phyloP scores from a whole-genome alignment of 352 stramenopile genomes.

The Pythium folliculosum region DNA sequence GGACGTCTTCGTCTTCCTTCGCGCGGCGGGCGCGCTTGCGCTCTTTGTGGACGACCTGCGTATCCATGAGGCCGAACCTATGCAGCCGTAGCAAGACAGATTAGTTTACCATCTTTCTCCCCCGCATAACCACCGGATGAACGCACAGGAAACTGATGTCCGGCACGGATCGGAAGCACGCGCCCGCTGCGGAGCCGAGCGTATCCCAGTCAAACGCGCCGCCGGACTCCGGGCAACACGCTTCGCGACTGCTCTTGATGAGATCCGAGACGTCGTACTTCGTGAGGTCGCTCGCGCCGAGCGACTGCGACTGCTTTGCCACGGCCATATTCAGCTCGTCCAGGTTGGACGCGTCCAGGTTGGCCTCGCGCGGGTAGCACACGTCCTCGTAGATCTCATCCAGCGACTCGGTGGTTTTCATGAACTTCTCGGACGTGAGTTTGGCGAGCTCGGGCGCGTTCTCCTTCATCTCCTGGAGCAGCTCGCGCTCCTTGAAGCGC shows the following conservation, averaged over 20 bases:
- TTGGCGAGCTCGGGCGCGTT: conserved; percentile 69
- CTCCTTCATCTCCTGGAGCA: conserved; percentile 73
- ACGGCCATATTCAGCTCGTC: conserved; percentile 82
- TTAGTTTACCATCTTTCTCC: background rate
- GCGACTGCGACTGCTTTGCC: conserved; percentile 68
- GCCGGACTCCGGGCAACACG: conserved; percentile 39
- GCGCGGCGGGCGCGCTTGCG: conserved; percentile 47
- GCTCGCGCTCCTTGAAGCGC: conserved; percentile 74
- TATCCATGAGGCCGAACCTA: conserved; percentile 79
- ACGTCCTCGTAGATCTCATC: conserved; percentile 80
- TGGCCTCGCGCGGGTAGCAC: conserved; percentile 80
- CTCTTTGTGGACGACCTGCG: conserved; percentile 73
- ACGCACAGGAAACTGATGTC: conserved; percentile 72
- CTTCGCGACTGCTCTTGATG: conserved; percentile 51
- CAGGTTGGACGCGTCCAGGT: conserved; percentile 79
- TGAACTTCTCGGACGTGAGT: conserved; percentile 60
- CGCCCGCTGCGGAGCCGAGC: conserved; percentile 55
- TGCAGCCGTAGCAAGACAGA: background rate
- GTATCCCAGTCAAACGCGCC: conserved; percentile 64
- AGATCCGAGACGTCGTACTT: conserved; percentile 78
- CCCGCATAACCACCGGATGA: conserved; percentile 6
- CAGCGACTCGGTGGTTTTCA: conserved; percentile 59
- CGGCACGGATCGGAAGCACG: conserved; percentile 72
- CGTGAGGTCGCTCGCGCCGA: conserved; percentile 73
- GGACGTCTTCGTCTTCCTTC: conserved; percentile 49